Evolutionary conservation across 2,329 filamentous ascomycete species (phyloP).

Genomic region (Cadophora sp.): DNA sequence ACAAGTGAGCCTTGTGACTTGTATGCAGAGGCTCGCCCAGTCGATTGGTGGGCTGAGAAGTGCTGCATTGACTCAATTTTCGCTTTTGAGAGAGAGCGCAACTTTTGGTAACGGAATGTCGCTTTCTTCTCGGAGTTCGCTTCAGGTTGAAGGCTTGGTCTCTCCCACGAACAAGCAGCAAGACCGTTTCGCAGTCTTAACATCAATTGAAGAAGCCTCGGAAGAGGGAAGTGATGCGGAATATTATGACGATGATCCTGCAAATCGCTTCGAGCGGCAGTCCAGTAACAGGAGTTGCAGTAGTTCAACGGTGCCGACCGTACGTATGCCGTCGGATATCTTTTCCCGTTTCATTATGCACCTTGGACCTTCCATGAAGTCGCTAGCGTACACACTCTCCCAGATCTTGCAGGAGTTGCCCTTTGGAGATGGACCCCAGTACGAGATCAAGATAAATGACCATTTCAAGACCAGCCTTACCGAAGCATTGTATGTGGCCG

Average conservation of each 20-base stretch:
- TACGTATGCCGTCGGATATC: slow-evolving; percentile 77
- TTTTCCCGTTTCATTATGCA: slow-evolving; percentile 90
- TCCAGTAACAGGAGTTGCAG: slow-evolving; percentile 33
- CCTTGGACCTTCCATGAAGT: slow-evolving; percentile 94
- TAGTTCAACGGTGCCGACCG: slow-evolving; percentile 46
- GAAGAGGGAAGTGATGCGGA: slow-evolving; percentile 62
- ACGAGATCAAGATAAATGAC: slow-evolving; percentile 76
- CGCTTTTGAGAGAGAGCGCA: slow-evolving; percentile 72
- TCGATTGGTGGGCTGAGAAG: slow-evolving; percentile 90
- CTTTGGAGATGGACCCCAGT: slow-evolving; percentile 72
- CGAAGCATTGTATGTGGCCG: slow-evolving; percentile 66
- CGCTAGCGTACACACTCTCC: slow-evolving; percentile 87
- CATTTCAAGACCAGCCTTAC: slow-evolving; percentile 81
- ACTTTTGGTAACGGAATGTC: slow-evolving; percentile 32
- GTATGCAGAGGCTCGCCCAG: slow-evolving; percentile 84
- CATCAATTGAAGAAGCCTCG: slow-evolving; percentile 67
- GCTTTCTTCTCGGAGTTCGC: slow-evolving; percentile 18
- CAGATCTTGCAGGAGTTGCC: slow-evolving; percentile 88
- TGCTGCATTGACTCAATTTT: slow-evolving; percentile 88
- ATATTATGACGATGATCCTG: slow-evolving; percentile 36
- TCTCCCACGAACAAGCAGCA: slow-evolving; percentile 36
- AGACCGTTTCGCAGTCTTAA: slow-evolving; percentile 56
- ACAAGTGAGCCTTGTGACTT: slow-evolving; percentile 81
- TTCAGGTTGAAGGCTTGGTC: slow-evolving; percentile 19
- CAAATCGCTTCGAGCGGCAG: slow-evolving; percentile 29